phyloP scores from a whole-genome alignment of 2,329 filamentous ascomycete species.

The Verticillium longisporum region DNA sequence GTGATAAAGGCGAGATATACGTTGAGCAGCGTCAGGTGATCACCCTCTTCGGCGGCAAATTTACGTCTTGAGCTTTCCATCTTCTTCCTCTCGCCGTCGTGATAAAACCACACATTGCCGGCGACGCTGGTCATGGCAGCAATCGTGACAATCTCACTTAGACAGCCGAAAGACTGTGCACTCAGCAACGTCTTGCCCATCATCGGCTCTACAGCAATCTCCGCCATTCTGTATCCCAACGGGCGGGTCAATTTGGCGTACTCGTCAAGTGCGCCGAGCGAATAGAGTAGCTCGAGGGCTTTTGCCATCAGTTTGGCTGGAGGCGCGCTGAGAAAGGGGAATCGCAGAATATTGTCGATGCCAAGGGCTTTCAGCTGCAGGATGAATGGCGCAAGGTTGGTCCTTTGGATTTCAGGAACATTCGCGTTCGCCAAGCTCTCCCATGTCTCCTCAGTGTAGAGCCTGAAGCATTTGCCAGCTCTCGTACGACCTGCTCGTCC shows the following conservation, averaged over 20 bases:
- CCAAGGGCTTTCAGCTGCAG: conserved; percentile 91
- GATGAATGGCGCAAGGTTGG: conserved; percentile 80
- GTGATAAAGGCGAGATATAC: conserved; percentile 84
- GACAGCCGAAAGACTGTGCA: conserved; percentile 66
- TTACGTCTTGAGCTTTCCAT: conserved; percentile 69
- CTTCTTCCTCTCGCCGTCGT: conserved; percentile 68
- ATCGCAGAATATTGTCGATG: conserved; percentile 88
- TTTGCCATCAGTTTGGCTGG: conserved; percentile 79
- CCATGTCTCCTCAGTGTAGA: conserved; percentile 77
- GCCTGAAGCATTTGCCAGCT: conserved; percentile 86
- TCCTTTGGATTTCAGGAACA: conserved; percentile 84
- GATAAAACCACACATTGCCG: conserved; percentile 74
- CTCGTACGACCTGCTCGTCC: conserved; percentile 85
- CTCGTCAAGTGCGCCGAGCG: conserved; percentile 77
- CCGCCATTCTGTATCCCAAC: conserved; percentile 85
- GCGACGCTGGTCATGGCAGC: conserved; percentile 90
- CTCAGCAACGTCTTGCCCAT: conserved; percentile 83
- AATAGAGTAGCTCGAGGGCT: conserved; percentile 81
- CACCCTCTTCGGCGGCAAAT: conserved; percentile 89
- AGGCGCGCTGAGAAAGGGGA: conserved; percentile 81
- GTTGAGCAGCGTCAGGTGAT: conserved; percentile 87
- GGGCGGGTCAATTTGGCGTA: conserved; percentile 88
- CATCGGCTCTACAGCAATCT: conserved; percentile 90
- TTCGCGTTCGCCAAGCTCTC: conserved; percentile 62
- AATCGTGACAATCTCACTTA: conserved; percentile 83